phyloP scores from a whole-genome alignment of 2,329 filamentous ascomycete species.

The Hypoxylon sp. region DNA sequence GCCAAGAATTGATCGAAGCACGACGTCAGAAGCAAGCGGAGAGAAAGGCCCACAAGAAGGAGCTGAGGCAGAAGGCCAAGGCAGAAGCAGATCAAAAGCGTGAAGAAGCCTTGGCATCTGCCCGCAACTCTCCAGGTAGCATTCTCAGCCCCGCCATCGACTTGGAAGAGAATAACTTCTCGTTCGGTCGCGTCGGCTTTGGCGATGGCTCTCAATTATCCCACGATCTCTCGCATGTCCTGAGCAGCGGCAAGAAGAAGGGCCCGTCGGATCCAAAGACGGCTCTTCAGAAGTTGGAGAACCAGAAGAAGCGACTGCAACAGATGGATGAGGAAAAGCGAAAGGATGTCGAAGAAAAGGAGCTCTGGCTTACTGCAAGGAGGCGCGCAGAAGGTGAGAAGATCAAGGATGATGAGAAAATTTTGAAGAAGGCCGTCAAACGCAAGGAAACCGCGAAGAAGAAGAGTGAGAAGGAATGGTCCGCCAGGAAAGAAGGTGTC shows the following conservation, averaged over 20 bases:
- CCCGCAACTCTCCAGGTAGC: conserved; percentile 71
- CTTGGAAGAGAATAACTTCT: conserved; percentile 76
- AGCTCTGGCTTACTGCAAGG: conserved; percentile 92
- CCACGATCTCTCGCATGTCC: conserved; percentile 72
- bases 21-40: conserved; percentile 89
- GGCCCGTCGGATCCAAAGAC: conserved; percentile 88
- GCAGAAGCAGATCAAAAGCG: conserved; percentile 81
- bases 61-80: conserved; percentile 81
- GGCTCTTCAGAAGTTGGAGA: conserved; percentile 87
- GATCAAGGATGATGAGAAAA: conserved; percentile 85
- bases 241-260: conserved; percentile 80
- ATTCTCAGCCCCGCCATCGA: conserved; percentile 70
- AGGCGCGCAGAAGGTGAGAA: conserved; percentile 91
- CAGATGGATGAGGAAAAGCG: conserved; percentile 84
- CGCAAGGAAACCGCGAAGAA: conserved; percentile 90
- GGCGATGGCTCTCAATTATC: conserved; percentile 86
- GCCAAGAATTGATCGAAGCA: conserved; percentile 92
- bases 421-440: conserved; percentile 95
- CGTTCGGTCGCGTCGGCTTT: conserved; percentile 93
- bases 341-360: conserved; percentile 91
- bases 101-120: conserved; percentile 72
- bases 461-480: conserved; percentile 93
- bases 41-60: conserved; percentile 90
- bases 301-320: conserved; percentile 85
- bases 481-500: conserved; percentile 78